Evolutionary conservation across 106 monocot species (phyloP), one percentile per base, ranked within the genome.

Genomic region (Apostasia ramifera): DNA sequence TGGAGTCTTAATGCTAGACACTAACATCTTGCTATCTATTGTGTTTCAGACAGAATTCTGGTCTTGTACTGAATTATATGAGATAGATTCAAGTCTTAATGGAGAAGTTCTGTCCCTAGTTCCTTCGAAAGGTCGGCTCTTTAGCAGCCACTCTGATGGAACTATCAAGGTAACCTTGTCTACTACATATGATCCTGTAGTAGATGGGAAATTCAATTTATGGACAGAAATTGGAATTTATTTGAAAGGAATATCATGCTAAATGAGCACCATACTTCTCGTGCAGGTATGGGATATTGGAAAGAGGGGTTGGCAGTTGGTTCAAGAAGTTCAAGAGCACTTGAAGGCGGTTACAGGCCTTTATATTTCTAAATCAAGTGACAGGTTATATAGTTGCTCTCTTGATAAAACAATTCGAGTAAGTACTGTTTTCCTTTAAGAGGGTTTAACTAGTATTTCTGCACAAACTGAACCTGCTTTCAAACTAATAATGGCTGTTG

Each of bases 91-190:
- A 1, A 74, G 47, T 61, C 5, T 48, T 55, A 84, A 77, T 70
- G 80, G 84, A 6, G 77, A 73, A 55, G 80, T 84, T 42, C 38
- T 70, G 26, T 80, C 80, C 42, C 61, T 84, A 64, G 55, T 73
- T 69, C 54, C 80, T 70, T 68, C 64, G 38, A 63, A 77, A 77
- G 84, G 77, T 49, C 69, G 73, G 42, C 66, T 84, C 43, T 84
- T 80, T 70, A 80, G 80, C 58, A 70, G 84, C 60, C 84, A 84
- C 49, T 80, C 70, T 66, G 84, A 84, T 77, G 84, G 84, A 74
- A 80, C 70, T 66, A 84, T 84, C 59, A 84, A 84, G 84, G 84
- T 84, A 74, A n/a, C 5, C 26, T 69, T 60, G 15, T 14, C 9
- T 56, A n/a, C 12, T 10, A 4, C 14, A 56, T n/a, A 56, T 9